These are phyloP conservation scores for Alternaria novae-zelandiae DNA, from an alignment of 2,329 filamentous ascomycete genomes.

Conservation along the genomic window DNA sequence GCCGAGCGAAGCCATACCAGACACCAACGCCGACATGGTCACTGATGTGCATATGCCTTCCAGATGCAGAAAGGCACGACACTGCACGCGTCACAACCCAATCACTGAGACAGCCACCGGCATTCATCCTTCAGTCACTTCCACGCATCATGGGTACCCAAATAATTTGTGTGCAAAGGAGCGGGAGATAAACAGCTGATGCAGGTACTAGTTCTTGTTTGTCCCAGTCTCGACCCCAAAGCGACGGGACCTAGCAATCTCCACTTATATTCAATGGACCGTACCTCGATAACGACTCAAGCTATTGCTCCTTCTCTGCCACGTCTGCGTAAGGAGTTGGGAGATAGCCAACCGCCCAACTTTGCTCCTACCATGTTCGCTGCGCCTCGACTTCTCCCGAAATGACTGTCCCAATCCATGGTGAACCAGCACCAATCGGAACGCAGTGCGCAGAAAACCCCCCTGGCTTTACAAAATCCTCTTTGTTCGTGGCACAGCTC, in stretches of 20 bases:
- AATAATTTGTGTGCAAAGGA: conserved; percentile 6
- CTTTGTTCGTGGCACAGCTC: conserved; percentile 15
- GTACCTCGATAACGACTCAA: not conserved
- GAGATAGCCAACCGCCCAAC: conserved; percentile 3
- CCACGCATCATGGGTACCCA: not conserved
- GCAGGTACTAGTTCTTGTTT: conserved; percentile 19
- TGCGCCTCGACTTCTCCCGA: conserved; percentile 2
- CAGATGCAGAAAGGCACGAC: not conserved
- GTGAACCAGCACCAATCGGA: not conserved
- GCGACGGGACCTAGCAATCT: conserved; percentile 1
- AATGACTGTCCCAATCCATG: not conserved
- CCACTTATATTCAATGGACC: not conserved
- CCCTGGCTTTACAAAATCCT: not conserved
- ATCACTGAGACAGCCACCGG: not conserved
- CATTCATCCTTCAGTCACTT: not conserved
- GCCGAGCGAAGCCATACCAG: conserved; percentile 21
- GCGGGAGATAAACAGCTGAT: conserved; percentile 4
- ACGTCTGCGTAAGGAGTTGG: not conserved
- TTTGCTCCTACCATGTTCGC: not conserved
- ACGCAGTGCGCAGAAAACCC: not conserved
- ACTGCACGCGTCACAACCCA: conserved; percentile 18
- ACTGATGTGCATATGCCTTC: not conserved
- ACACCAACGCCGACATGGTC: conserved; percentile 15
- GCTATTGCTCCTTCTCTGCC: not conserved
- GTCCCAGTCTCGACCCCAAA: not conserved